Evolutionary conservation across 78 protist genomes (phyloP), one percentile per base, ranked within the genome.

Genomic region (Dictyostelium intermedium): DNA sequence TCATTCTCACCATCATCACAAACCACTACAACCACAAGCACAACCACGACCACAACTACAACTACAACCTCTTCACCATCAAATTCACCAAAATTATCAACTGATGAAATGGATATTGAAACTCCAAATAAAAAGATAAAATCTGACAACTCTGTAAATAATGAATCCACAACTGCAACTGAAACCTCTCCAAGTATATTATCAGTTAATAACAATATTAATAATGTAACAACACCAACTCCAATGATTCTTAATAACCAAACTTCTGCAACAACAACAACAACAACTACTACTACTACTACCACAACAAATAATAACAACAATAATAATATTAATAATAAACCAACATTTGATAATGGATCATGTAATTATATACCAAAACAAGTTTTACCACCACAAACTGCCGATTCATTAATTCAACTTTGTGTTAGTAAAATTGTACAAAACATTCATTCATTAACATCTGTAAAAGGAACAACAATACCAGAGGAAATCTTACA

Each of bases 351-450:
- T 35, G 53, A 27, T 13, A 78, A 78, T 80, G 39, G 70, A n/a
- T 80, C 84, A 47, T 80, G 84, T 80, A 47, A 47, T 80, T 77
- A 77, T 41, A 43, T 77, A 9, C 82, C 82, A 77, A 77, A 41
- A 77, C 86, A 82, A 60, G 3, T 56, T 53, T 79, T 79, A 79
- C 92, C 93, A 76, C 94, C 85, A 80, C 94, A 89, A 70, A 80
- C 94, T 7, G 70, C 84, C 0, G 45, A 74, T 5, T 16, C 83
- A 23, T 47, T 89, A 13, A 35, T 89, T 35, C 85, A 89, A 69
- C 3, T 89, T 11, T 78, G 87, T 47, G 56, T 89, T 43, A 39
- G 81, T 9, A 89, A 80, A 61, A 80, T 89, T 35, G 82, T 78
- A 2, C 94, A 89, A 80, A 74, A 80, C 5, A 80, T 89, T n/a